These are phyloP conservation scores for Melanopsichium pennsylvanicum DNA, from an alignment of 1,284 basidiomycete genomes.

Conservation along the genomic window DNA sequence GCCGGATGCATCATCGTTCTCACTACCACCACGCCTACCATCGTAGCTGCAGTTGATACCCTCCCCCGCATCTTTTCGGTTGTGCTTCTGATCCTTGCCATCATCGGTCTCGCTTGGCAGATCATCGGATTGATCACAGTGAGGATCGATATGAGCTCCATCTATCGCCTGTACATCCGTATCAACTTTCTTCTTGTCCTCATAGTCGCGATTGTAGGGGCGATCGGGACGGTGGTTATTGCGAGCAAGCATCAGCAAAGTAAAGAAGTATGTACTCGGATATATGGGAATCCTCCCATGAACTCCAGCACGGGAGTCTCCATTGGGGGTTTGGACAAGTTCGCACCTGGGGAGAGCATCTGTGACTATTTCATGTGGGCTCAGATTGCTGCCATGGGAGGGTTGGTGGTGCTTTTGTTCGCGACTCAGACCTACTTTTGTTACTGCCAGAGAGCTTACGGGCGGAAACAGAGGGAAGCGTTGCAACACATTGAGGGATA, in stretches of 20 bases:
- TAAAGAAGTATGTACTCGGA: conserved; percentile 26
- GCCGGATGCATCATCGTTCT: conserved; percentile 38
- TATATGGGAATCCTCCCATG: conserved; percentile 42
- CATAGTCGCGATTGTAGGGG: conserved; percentile 9
- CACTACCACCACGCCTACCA: conserved; percentile 29
- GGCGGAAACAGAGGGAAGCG: conserved; percentile 42
- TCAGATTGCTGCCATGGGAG: conserved; percentile 42
- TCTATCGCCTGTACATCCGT: conserved; percentile 45
- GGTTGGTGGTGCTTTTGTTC: conserved; percentile 26
- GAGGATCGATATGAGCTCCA: conserved; percentile 27
- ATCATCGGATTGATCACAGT: conserved; percentile 38
- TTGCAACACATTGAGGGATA: conserved; percentile 8
- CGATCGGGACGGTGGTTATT: conserved; percentile 26
- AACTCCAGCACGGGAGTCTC: conserved; percentile 21
- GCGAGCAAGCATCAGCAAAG: conserved; percentile 36
- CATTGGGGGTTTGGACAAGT: conserved; percentile 13
- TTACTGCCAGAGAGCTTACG: conserved; percentile 43
- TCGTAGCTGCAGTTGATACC: conserved; percentile 39
- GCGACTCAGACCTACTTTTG: conserved; percentile 43
- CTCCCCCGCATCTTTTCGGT: conserved; percentile 23
- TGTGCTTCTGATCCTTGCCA: conserved; percentile 22
- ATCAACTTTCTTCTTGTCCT: conserved; percentile 43
- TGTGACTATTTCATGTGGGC: conserved; percentile 47
- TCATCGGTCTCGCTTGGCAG: conserved; percentile 31
- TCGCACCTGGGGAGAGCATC: conserved; percentile 35